Evolutionary conservation across 2,329 filamentous ascomycete species (phyloP), one percentile per base, ranked within the genome.

Genomic region (Phaeoacremonium minimum): DNA sequence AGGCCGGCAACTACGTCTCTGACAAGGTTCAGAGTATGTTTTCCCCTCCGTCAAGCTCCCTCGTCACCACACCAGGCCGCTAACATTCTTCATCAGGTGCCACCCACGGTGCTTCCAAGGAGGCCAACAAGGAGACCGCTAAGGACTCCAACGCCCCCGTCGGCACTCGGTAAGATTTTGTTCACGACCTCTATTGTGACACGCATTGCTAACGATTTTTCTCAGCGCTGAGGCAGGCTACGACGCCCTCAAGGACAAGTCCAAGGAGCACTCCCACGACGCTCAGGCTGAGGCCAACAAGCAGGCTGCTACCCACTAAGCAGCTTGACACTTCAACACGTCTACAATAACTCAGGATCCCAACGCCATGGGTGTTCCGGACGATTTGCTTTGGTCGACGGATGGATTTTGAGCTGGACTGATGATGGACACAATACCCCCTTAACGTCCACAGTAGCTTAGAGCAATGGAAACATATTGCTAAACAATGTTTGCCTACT

Each of bases 51-150:
- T 18, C 15, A 9, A 28, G 11, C 18, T 32, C 18, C 5, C 16
- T 8, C 3, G 2, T 16, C 12, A 22, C 11, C 15, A 12, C 6
- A 17, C 32, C 32, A 22, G 18, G n/a, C n/a, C n/a, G n/a, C n/a
- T n/a, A 37, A 37, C 2, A 4, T 16, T 18, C n/a, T 22, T n/a
- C 28, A 41, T 37, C 55, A 46, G 55, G 62, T 41, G 58, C 67
- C 37, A 60, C 66, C 49, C 26, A 40, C 31, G 35, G 30, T 22
- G 66, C 71, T 44, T 70, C 65, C 57, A 76, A 78, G 71, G 73
- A 77, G 65, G 66, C 63, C 67, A 78, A 79, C 72, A 77, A 79
- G 72, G 55, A 60, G 28, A 55, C 67, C 51, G 75, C 75, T 55
- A 77, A 80, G 67, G 70, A 72, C 56, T 58, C 52, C 58, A 63